Base-by-base conservation (phyloP, 306 rosid genomes). In the Lupinus albus region DNA sequence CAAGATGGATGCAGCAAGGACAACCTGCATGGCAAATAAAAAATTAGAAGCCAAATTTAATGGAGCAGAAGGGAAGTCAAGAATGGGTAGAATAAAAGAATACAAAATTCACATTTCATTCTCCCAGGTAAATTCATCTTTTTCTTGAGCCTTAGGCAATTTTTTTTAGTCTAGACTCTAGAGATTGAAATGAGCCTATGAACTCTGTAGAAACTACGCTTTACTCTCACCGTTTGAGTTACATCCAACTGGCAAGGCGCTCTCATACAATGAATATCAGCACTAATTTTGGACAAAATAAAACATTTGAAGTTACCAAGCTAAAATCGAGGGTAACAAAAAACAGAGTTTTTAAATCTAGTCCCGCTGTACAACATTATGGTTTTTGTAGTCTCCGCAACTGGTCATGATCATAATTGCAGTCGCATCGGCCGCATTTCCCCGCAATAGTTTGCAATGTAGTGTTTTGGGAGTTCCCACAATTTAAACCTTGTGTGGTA, bases 1-100 rank as follows among this genome's bases (percentile, higher is more conserved):
- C 58, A 92, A 69, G 47, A 87, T 76, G 13, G 98, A 89, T 75
- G 96, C 95, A 15, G 91, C 98, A 59, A 92, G 96, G 69, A 92
- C 96, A 61, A 92, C 98, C 98, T 92, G 81, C 8, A 67, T 41
- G 14, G 75, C 46, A 78, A 55, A 71, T 30, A 47, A 10, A 11
- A 18, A 28, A 21, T 46, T 59, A 71, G 25, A 55, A 71, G 20
- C 50, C 36, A 70, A 21, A 72, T 20, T 61, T 68, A 16, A 12
- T 0, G 64, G 11, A 46, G 35, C n/a, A 44, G 11, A 30, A 9
- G 11, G 42, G 25, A 47, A 63, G 51, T 56, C 49, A 59, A 13
- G 16, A 64, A 42, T 11, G 57, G 15, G 33, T 16, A 60, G 44
- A 25, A 28, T 39, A 4, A 45, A 46, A 59, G 33, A 59, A 21